A percentile compares a stretch with the other conserved stretches of the same genome.
These are phyloP conservation scores for Toxoplasma gondii DNA, from an alignment of 169 alveolate species.

Conservation along the genomic window DNA sequence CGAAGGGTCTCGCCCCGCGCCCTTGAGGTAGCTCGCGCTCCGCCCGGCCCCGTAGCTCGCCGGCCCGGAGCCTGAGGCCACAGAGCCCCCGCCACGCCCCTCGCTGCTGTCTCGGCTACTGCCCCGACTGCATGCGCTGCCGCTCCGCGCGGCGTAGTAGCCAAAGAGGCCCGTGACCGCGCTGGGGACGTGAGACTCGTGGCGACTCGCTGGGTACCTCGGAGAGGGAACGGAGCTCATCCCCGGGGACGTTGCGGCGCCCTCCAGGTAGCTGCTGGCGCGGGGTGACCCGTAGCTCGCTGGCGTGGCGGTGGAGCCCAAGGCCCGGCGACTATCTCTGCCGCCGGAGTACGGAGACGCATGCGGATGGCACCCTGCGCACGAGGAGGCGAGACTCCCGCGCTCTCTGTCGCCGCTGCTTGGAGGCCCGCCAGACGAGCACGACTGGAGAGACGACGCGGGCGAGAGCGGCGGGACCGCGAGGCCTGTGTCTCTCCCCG, in stretches of 20 bases:
- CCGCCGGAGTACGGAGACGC: neutral
- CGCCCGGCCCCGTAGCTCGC: neutral
- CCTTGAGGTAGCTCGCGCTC: neutral
- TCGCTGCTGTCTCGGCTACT: conserved; percentile 11
- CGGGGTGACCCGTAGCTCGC: neutral
- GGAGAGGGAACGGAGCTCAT: neutral
- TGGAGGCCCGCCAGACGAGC: neutral
- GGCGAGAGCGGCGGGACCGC: neutral
- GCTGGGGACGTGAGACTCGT: neutral
- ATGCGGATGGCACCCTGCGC: neutral
- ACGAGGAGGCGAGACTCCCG: neutral
- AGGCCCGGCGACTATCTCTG: neutral
- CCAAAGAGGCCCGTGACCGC: neutral
- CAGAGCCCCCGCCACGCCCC: neutral
- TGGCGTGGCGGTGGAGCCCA: neutral
- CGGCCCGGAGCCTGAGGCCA: neutral
- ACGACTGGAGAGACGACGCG: neutral
- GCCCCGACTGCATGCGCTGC: neutral
- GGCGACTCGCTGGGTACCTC: neutral
- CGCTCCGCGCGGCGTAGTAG: neutral
- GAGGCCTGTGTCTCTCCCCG: neutral
- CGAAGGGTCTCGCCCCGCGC: neutral
- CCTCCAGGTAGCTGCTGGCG: neutral
- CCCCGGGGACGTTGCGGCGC: neutral
- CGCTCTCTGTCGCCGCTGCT: neutral